Conservation (phyloP, 2,329 filamentous ascomycete species). For the Nigrospora osmanthi region DNA sequence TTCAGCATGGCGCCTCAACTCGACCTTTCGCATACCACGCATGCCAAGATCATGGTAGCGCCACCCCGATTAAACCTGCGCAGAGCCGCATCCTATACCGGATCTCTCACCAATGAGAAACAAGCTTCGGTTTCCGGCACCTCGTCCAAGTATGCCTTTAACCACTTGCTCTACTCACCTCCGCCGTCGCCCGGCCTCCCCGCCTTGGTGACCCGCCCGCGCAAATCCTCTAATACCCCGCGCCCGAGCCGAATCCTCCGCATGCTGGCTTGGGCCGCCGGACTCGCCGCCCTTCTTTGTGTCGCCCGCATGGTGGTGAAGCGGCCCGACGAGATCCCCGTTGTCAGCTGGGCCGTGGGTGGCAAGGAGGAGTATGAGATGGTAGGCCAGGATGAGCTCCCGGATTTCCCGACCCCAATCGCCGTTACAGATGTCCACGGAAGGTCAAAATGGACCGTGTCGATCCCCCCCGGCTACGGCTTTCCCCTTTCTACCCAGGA, state of each 20-base stretch:
- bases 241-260: slow-evolving; percentile 52
- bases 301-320: slow-evolving; percentile 27
- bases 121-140: slow-evolving; percentile 39
- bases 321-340: slow-evolving; percentile 18
- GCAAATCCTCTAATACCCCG: slow-evolving; percentile 50
- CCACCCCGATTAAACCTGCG: slow-evolving; percentile 52
- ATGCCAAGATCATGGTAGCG: slow-evolving; percentile 43
- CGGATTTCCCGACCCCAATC: slow-evolving; percentile 65
- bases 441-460: slow-evolving; percentile 70
- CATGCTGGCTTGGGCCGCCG: slow-evolving; percentile 43
- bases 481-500: slow-evolving; percentile 62
- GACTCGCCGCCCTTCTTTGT: slow-evolving; percentile 44
- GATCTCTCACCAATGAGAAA: slow-evolving; percentile 30
- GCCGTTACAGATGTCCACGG: slow-evolving; percentile 59
- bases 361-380: slow-evolving; percentile 53
- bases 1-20: slow-evolving; percentile 16
- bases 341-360: slow-evolving; percentile 29
- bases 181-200: slow-evolving; percentile 66
- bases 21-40: slow-evolving; percentile 33
- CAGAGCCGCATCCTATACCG: slow-evolving; percentile 48
- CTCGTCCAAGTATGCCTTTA: slow-evolving; percentile 57
- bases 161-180: slow-evolving; percentile 60
- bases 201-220: slow-evolving; percentile 56
- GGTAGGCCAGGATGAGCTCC: slow-evolving; percentile 57
- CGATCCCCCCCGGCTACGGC: slow-evolving; percentile 57